Base-by-base conservation (phyloP, 768 basidiomycete species). In the Pleurotus tuoliensis region DNA sequence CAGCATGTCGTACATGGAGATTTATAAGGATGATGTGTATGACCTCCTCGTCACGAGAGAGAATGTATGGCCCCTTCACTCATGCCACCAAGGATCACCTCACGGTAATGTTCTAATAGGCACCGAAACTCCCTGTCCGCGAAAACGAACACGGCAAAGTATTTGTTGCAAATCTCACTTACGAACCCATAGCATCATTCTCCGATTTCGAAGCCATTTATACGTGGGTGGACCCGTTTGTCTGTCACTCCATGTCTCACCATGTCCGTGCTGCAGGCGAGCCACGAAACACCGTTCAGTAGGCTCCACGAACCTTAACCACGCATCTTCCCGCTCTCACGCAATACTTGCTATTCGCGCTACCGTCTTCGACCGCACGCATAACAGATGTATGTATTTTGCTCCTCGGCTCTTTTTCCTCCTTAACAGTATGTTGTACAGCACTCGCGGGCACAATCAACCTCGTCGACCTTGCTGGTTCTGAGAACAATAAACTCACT, bases 21-120 rank as follows among this genome's bases (percentile, higher is more conserved):
- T 95, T 53, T 92, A 94, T 71, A 91, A 90, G 65, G 92, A 95
- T 64, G 93, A 95, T 59, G 88, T 90, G 3, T 94, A 90, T 63
- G 93, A 94, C 66, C 79, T 96, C 22, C 78, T 95, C 3, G 90
- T 90, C 1, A 75, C 80, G 51, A 76, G 88, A 51, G 88, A 88
- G 56, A 82, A 77, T 55, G 88, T 87, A 63, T 18, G 82, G 75
- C 52, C 22, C 43, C 30, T 13, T 47, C n/a, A 39, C 52, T 61
- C 20, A 61, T 46, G 49, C 18, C 40, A 12, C 43, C 24, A 47
- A 52, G 39, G 20, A 8, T 34, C 30, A 9, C 30, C 30, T 34
- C 30, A 34, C 27, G 27, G 6, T 30, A 30, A 30, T 30, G 27
- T 6, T 30, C 27, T 8, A 27, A 27, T 46, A 80, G 78, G 27